Conservation (phyloP, 2,329 filamentous ascomycete genomes). For the Botrytis paeoniae region DNA sequence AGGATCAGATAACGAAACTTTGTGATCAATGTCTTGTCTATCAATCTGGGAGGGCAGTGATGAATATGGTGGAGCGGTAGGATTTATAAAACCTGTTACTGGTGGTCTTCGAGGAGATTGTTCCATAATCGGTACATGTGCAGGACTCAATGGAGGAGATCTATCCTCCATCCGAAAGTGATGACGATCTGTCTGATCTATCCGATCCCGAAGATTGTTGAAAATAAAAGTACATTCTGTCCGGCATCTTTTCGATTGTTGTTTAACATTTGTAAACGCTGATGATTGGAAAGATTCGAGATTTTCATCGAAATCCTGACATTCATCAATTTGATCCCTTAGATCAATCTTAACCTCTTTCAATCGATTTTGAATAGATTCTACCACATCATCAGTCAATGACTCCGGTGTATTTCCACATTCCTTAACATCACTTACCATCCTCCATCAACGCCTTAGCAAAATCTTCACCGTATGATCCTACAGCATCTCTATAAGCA, state of each 20-base stretch:
- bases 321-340: slow-evolving; percentile 33
- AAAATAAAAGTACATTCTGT: slow-evolving; percentile 32
- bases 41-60: background rate
- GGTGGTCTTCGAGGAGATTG: background rate
- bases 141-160: slow-evolving; percentile 16
- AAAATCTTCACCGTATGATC: slow-evolving; percentile 31
- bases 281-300: slow-evolving; percentile 29
- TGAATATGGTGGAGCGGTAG: background rate
- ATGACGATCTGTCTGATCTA: slow-evolving; percentile 19
- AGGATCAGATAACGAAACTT: background rate
- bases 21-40: background rate
- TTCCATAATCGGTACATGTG: slow-evolving; percentile 5
- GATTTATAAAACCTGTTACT: background rate
- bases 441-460: slow-evolving; percentile 31
- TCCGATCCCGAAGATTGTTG: slow-evolving; percentile 26
- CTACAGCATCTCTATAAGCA: slow-evolving; percentile 30
- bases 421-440: slow-evolving; percentile 25
- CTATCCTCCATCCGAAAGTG: slow-evolving; percentile 19
- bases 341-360: slow-evolving; percentile 34
- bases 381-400: slow-evolving; percentile 24
- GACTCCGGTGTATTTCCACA: background rate
- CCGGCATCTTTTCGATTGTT: slow-evolving; percentile 31
- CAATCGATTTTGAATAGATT: slow-evolving; percentile 28
- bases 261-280: slow-evolving; percentile 28
- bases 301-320: slow-evolving; percentile 34